Evolutionary conservation across 495 filamentous ascomycete species (phyloP), one percentile per base, ranked within the genome.

Genomic region (Cercophora samala): DNA sequence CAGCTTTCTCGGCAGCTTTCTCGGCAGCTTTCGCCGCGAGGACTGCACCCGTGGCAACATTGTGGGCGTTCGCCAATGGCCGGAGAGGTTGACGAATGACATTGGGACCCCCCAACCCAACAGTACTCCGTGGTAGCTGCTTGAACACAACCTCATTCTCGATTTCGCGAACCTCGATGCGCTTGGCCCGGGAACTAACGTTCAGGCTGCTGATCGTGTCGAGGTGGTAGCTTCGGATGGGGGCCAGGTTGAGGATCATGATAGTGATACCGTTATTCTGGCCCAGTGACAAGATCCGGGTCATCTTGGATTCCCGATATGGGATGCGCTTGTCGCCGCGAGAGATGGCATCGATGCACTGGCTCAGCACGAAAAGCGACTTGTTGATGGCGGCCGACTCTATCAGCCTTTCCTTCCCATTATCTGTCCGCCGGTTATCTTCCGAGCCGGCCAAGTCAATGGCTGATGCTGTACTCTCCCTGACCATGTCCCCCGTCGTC

Each of bases 381-480:
- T 97, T 99, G 83, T 99, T 99, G 82, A 99, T 99, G 74, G 92
- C 96, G 2, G 93, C 92, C n/a, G 93, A 97, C 76, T 99, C 95
- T 2, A 96, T 85, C 81, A 99, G 85, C 17, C 95, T 83, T 73
- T 97, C 93, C 78, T 95, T 96, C 68, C 89, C 92, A 78, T 99
- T 99, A 42, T 96, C 93, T 0, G 95, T 99, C 42, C 95, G 79
- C 24, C 95, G 83, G 75, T 99, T 99, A 74, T 99, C 95, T 77
- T 99, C 95, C 15, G 93, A 97, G 11, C 95, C 95, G 59, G 95
- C 95, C 69, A 99, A 84, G 81, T 99, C 95, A 78, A 99, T 98
- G 66, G 93, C 94, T 2, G 93, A 97, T 5, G 90, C 92, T 3
- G 89, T 95, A 77, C 91, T 96, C 64, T 91, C 83, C 63, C 86